Conservation (phyloP, 257 asterid genomes). For the Lithospermum erythrorhizon region DNA sequence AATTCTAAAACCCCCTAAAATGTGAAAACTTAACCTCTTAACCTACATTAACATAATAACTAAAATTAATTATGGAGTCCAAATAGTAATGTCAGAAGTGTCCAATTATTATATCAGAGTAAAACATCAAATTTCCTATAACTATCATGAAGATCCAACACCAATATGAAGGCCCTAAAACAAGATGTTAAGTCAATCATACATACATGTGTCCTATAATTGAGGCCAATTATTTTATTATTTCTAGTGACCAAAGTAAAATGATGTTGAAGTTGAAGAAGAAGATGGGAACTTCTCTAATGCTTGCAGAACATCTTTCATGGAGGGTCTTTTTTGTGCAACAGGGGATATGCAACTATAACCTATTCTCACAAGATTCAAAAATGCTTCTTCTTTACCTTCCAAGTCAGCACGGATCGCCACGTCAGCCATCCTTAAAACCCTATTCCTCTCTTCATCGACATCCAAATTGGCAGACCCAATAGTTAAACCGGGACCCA, state of each 20-base stretch:
- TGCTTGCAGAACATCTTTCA: conserved; percentile 77
- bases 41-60: too few relatives aligned
- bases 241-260: conserved; percentile 30
- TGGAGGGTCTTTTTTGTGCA: conserved; percentile 82
- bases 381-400: conserved; percentile 69
- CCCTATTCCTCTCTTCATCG: conserved; percentile 38
- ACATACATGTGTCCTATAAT: conserved; percentile 36
- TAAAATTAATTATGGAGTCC: too few relatives aligned
- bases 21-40: not conserved
- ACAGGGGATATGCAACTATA: conserved; percentile 50
- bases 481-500: conserved; percentile 24
- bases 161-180: not conserved
- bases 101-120: not conserved
- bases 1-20: not conserved
- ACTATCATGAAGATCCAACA: conserved; percentile 6
- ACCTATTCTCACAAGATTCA: conserved; percentile 60
- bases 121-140: not conserved
- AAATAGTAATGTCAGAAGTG: not conserved
- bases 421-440: conserved; percentile 58
- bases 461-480: conserved; percentile 26
- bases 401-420: conserved; percentile 77
- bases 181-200: conserved; percentile 23
- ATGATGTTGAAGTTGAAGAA: conserved; percentile 24
- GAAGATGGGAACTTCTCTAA: conserved; percentile 63
- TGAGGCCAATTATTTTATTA: conserved; percentile 11